Conservation (phyloP, 2,329 filamentous ascomycete species). For the Alternaria triticina region DNA sequence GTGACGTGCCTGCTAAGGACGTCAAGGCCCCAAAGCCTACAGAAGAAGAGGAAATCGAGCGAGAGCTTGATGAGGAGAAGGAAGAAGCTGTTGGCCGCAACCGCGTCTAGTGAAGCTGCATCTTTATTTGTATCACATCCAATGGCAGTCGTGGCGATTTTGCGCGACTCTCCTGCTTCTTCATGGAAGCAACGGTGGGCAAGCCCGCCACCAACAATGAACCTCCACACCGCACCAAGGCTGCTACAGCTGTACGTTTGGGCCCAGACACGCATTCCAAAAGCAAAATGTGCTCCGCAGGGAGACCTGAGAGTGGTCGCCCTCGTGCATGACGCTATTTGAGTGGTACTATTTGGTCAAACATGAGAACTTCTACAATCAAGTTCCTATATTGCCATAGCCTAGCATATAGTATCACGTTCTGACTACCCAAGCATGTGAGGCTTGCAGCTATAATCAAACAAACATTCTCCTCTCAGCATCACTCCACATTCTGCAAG, state of each 20-base stretch:
- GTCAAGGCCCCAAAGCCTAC: slow-evolving; percentile 45
- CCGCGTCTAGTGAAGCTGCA: slow-evolving; percentile 13
- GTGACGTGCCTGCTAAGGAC: slow-evolving; percentile 58
- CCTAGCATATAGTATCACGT: not conserved
- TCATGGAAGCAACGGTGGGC: not conserved
- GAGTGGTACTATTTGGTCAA: not conserved
- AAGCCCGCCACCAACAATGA: not conserved
- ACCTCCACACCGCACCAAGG: not conserved
- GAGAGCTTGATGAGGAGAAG: slow-evolving; percentile 46
- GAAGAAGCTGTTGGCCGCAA: slow-evolving; percentile 42
- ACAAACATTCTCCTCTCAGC: slow-evolving; percentile 7
- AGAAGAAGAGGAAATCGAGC: slow-evolving; percentile 60
- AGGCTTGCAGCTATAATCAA: not conserved
- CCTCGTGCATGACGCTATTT: not conserved
- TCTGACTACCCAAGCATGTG: not conserved
- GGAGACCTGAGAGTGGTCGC: not conserved
- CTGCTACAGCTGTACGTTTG: not conserved
- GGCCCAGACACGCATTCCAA: not conserved
- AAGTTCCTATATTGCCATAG: not conserved
- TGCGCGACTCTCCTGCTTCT: not conserved
- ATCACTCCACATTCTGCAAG: not conserved
- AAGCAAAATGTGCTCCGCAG: not conserved
- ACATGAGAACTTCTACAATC: not conserved
- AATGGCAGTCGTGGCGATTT: not conserved
- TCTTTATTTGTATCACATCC: not conserved